phyloP scores from a whole-genome alignment of 768 basidiomycete species.

The Amanita rimosa region DNA sequence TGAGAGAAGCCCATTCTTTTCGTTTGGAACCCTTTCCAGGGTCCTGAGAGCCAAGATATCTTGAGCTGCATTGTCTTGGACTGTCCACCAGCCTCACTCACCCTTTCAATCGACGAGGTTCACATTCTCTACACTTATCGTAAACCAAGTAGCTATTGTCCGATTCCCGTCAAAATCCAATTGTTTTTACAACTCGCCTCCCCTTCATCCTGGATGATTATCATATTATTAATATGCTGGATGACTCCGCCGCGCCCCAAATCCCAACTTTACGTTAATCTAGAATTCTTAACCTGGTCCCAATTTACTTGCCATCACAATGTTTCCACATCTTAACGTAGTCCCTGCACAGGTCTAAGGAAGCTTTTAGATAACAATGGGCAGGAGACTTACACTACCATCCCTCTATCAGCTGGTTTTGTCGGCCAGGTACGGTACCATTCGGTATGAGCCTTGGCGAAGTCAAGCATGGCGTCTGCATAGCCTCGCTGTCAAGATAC shows the following conservation, averaged over 20 bases:
- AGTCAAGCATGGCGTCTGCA: conserved; percentile 52
- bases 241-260: not conserved
- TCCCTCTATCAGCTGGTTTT: conserved; percentile 46
- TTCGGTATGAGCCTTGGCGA: conserved; percentile 38
- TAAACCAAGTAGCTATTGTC: too few relatives aligned
- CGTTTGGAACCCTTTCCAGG: too few relatives aligned
- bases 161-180: not conserved
- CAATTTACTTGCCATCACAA: conserved; percentile 15
- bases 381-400: conserved; percentile 47
- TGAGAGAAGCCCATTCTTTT: too few relatives aligned
- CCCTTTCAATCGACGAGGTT: too few relatives aligned
- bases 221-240: not conserved
- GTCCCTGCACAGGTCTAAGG: conserved; percentile 20
- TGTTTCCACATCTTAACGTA: conserved; percentile 52
- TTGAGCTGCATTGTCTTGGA: too few relatives aligned
- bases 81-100: too few relatives aligned
- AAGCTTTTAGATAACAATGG: not conserved
- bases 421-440: conserved; percentile 76
- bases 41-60: too few relatives aligned
- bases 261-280: not conserved
- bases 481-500: not conserved
- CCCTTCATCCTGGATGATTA: not conserved
- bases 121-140: too few relatives aligned
- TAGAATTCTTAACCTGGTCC: not conserved
- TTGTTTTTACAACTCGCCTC: not conserved